These are phyloP conservation scores for Coniferiporia sulphurascens DNA, from an alignment of 1,284 basidiomycete genomes.

Conservation along the genomic window DNA sequence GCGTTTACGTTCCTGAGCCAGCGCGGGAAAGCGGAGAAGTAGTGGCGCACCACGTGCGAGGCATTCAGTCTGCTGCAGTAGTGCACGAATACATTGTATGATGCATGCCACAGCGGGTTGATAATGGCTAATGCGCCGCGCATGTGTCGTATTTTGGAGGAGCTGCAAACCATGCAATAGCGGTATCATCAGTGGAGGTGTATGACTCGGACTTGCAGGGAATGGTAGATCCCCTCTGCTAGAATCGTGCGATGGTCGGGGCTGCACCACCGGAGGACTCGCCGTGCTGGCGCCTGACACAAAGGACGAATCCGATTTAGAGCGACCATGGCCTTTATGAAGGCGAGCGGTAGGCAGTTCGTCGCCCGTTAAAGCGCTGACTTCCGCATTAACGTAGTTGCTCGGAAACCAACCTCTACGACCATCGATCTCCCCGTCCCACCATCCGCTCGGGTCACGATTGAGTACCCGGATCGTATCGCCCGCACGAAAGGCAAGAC, in stretches of 20 bases:
- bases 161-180: slow-evolving; percentile 83
- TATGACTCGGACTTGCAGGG: slow-evolving; percentile 7
- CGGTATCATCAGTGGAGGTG: slow-evolving; percentile 65
- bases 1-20: slow-evolving; percentile 77
- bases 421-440: slow-evolving; percentile 92
- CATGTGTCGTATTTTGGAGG: slow-evolving; percentile 78
- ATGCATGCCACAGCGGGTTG: slow-evolving; percentile 83
- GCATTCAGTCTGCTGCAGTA: slow-evolving; percentile 83
- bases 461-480: slow-evolving; percentile 89
- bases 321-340: slow-evolving; percentile 10
- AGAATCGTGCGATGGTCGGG: not conserved
- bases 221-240: slow-evolving; percentile 7
- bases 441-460: slow-evolving; percentile 90
- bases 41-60: slow-evolving; percentile 77
- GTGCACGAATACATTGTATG: slow-evolving; percentile 90
- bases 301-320: slow-evolving; percentile 13
- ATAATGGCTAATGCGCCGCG: slow-evolving; percentile 75
- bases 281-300: slow-evolving; percentile 11
- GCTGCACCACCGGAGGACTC: not conserved
- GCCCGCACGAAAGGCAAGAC: slow-evolving; percentile 84
- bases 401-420: slow-evolving; percentile 98
- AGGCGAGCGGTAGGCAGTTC: slow-evolving; percentile 40
- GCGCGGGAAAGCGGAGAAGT: slow-evolving; percentile 59
- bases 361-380: slow-evolving; percentile 49
- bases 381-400: slow-evolving; percentile 73